Conservation (phyloP, 2,329 filamentous ascomycete species). For the Ophiosphaerella herpotricha region DNA sequence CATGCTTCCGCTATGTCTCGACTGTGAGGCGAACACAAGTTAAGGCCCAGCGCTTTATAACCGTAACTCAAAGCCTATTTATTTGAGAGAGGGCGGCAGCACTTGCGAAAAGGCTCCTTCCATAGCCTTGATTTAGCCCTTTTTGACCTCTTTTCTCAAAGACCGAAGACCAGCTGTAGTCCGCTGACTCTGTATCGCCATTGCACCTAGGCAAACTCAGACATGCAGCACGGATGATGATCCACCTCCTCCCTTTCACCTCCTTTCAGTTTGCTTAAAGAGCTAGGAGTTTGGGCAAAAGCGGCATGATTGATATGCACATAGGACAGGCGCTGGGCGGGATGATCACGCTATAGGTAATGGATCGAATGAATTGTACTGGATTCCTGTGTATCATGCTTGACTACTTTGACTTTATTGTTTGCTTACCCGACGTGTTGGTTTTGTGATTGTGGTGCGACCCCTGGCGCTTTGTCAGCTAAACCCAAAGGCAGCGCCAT, state of each 20-base stretch:
- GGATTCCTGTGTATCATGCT: neutral
- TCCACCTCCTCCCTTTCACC: slow-evolving; percentile 1
- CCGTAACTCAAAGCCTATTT: neutral
- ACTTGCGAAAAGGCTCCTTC: too few species aligned
- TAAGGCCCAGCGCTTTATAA: neutral
- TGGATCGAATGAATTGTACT: neutral
- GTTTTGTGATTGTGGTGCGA: neutral
- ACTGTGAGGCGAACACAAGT: too few species aligned
- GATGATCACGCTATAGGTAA: slow-evolving; percentile 7
- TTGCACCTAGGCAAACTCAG: neutral
- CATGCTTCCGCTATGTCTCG: neutral
- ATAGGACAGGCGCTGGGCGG: slow-evolving; percentile 5
- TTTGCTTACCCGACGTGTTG: neutral
- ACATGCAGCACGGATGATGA: neutral
- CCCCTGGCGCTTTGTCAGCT: slow-evolving; percentile 6
- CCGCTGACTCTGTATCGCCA: neutral
- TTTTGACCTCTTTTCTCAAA: neutral
- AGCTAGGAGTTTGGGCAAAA: slow-evolving; percentile 13
- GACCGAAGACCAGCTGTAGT: neutral
- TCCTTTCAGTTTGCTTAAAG: slow-evolving; percentile 2
- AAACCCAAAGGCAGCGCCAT: neutral
- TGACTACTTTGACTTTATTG: neutral
- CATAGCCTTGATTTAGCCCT: too few species aligned
- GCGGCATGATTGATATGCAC: slow-evolving; percentile 6
- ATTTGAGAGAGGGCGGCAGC: neutral